phyloP scores from a whole-genome alignment of 371 early-diverging fungal species.

The Mortierella sp. region DNA sequence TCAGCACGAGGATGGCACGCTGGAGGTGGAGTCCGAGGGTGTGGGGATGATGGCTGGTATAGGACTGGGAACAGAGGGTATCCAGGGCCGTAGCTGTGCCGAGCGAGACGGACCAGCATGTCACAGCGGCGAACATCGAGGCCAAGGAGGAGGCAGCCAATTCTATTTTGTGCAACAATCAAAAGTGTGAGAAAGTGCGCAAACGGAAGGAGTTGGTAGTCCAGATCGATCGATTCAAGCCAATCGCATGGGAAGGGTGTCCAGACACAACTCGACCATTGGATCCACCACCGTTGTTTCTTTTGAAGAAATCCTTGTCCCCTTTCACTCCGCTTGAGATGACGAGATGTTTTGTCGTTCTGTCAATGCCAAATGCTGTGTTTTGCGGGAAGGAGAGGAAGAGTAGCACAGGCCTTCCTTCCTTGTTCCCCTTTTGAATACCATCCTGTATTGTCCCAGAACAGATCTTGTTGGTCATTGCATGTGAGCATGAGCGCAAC shows the following conservation, averaged over 20 bases:
- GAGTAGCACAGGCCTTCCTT: not conserved
- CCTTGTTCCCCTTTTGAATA: not conserved
- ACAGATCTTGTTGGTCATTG: conserved; percentile 11
- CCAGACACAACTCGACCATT: not conserved
- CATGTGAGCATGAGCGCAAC: not conserved
- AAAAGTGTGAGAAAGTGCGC: not conserved
- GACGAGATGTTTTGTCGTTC: not conserved
- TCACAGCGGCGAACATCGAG: conserved; percentile 86
- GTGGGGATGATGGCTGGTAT: conserved; percentile 78
- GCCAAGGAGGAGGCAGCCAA: conserved; percentile 84
- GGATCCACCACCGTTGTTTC: not conserved
- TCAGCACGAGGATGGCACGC: conserved; percentile 82
- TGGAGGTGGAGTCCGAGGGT: conserved; percentile 86
- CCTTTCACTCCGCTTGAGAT: not conserved
- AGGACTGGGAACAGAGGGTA: conserved; percentile 91
- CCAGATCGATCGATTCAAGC: not conserved
- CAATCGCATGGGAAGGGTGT: not conserved
- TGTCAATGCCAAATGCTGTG: not conserved
- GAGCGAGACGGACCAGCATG: conserved; percentile 85
- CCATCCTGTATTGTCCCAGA: not conserved
- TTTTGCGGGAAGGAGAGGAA: not conserved
- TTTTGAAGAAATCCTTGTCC: not conserved
- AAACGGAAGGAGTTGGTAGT: not conserved
- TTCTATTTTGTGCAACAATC: conserved; percentile 62
- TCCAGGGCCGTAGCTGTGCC: conserved; percentile 89